Evolutionary conservation across 257 asterid genomes (phyloP), one percentile per base, ranked within the genome.

Genomic region (Solanum chilense): DNA sequence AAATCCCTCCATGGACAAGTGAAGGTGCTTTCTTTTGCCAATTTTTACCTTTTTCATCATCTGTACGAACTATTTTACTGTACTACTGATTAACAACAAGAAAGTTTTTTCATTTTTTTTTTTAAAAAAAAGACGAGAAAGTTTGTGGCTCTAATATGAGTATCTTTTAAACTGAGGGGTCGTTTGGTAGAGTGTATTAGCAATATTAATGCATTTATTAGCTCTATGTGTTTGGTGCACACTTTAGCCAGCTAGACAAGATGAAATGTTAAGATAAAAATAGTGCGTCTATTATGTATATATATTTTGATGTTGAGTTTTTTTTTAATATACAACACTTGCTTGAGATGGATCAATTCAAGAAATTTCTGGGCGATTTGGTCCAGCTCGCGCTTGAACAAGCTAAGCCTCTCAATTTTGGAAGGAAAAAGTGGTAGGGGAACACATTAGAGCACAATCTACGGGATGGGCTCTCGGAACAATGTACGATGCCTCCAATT

Each of bases 1-100:
- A 91, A 84, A 29, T 96, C 95, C 92, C 96, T 96, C 58, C 99
- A 95, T 21, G 99, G 95, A 23, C 99, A 96, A 90, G 98, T 95
- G 73, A 94, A 96, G 96, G 98, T 95, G 85, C 27, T 82, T 4
- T 42, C 7, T 35, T 52, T 52, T 2, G 35, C 44, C 41, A 45
- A 25, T 25, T 39, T 62, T 44, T 37, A n/a, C 21, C 45, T 78
- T 37, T 33, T 18, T 69, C 83, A 45, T n/a, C 5, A 16, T 78
- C 64, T 44, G 5, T 78, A 45, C 64, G 39, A 47, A 78, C 84
- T 15, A 78, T 29, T 44, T 44, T 78, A 78, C 64, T 78, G 64
- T 44, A 78, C 41, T 21, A 42, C 25, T 14, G 62, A 44, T 14
- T 47, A 78, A 41, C 27, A 21, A 52, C 62, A 6, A 16, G 62